Evolutionary conservation across 139 green algal species (phyloP).

Genomic region (Auxenochlorella protothecoides): DNA sequence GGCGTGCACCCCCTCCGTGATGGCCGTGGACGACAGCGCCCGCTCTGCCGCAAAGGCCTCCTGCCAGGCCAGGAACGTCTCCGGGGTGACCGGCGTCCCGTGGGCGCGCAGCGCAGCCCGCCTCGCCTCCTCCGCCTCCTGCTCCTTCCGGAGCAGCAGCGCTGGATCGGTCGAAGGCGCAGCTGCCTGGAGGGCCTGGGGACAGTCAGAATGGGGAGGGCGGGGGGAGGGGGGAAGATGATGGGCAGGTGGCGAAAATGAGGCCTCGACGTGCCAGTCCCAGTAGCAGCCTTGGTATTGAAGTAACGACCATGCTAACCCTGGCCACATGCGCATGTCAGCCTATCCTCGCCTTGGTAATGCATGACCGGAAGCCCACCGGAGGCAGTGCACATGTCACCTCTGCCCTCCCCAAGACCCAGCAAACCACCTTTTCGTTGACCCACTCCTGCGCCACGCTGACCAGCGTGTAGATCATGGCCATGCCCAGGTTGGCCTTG

Average conservation of each 20-base stretch:
- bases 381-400: neutral
- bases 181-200: neutral
- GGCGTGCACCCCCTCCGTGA: neutral
- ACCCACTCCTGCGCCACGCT: conserved; percentile 43
- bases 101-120: conserved; percentile 44
- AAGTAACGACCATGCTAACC: no score
- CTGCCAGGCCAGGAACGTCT: conserved; percentile 3
- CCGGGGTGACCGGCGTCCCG: conserved; percentile 61
- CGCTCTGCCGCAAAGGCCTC: conserved; percentile 1
- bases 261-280: no score
- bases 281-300: no score
- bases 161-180: neutral
- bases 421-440: conserved; percentile 11
- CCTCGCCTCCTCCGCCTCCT: conserved; percentile 26
- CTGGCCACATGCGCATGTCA: no score
- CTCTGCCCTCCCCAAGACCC: neutral
- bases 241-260: no score
- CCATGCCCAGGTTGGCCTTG: conserved; percentile 41
- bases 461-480: conserved; percentile 47
- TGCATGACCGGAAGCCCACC: no score
- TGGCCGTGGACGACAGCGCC: neutral
- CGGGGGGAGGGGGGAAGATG: no score
- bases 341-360: no score
- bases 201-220: neutral
- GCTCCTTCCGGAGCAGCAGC: neutral